Conservation (phyloP, 805 yeast genomes). For the Yamadazyma takamatsuzukensis region DNA sequence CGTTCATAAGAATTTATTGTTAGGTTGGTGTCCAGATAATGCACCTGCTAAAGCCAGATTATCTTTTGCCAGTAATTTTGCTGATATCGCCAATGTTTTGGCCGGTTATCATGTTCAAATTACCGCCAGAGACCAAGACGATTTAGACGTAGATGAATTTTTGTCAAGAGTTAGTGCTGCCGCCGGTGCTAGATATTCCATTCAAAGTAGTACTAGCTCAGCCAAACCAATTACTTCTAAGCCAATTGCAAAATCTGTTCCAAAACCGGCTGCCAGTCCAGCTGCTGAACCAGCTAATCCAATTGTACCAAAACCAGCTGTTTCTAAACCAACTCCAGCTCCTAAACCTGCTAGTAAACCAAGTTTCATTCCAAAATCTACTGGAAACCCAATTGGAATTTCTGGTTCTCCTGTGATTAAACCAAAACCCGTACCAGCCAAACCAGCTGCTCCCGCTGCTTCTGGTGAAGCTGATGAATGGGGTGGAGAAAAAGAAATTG, state of each 20-base stretch:
- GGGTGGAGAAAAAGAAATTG: conserved; percentile 62
- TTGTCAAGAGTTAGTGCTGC: conserved; percentile 79
- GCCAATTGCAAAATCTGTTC: conserved; percentile 22
- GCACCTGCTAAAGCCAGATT: conserved; percentile 76
- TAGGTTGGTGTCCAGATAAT: conserved; percentile 98
- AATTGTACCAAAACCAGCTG: conserved; percentile 20
- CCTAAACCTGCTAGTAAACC: conserved; percentile 14
- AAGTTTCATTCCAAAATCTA: conserved; percentile 30
- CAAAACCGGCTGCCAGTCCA: conserved; percentile 28
- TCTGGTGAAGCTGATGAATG: conserved; percentile 55
- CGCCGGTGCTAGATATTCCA: conserved; percentile 84
- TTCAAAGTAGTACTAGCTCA: conserved; percentile 15
- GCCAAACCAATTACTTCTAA: conserved; percentile 25
- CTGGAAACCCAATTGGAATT: conserved; percentile 39
- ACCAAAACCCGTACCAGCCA: conserved; percentile 11
- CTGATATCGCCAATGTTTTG: conserved; percentile 65
- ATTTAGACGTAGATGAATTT: conserved; percentile 75
- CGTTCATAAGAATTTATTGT: conserved; percentile 73
- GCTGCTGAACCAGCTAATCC: conserved; percentile 14
- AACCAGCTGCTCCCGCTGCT: conserved; percentile 15
- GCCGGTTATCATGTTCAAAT: conserved; percentile 92
- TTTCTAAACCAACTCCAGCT: conserved; percentile 22
- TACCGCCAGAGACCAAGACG: conserved; percentile 93
- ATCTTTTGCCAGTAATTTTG: conserved; percentile 74
- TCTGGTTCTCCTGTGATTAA: conserved; percentile 15